Evolutionary conservation across 306 rosid genomes (phyloP).

Genomic region (Begonia peltatifolia): DNA sequence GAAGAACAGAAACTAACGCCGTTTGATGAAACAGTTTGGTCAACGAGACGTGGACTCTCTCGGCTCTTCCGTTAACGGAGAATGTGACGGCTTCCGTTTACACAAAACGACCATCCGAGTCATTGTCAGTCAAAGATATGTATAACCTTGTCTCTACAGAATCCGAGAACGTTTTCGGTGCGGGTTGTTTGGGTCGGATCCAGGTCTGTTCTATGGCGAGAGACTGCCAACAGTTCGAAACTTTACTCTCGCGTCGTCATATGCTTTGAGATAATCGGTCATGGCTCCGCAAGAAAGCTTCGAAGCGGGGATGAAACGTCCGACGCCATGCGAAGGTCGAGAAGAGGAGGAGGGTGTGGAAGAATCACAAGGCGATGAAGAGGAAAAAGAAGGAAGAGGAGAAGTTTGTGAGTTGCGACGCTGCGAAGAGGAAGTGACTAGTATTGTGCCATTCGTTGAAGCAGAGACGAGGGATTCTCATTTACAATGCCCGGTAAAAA

Average conservation of each 20-base stretch:
- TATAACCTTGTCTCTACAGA: slow-evolving; percentile 11
- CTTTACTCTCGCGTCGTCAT: slow-evolving; percentile 17
- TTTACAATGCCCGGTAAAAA: slow-evolving; percentile 51
- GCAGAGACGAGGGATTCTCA: slow-evolving; percentile 7
- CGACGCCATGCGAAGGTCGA: slow-evolving; percentile 9
- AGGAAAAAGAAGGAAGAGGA: slow-evolving; percentile 9
- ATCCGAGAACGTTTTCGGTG: no score
- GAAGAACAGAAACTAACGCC: not conserved
- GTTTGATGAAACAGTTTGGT: no score
- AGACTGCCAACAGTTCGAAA: slow-evolving; percentile 10
- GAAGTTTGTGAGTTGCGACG: slow-evolving; percentile 9
- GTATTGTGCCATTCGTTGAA: slow-evolving; percentile 3
- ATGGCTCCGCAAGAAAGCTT: slow-evolving; percentile 35
- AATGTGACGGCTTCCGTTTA: slow-evolving; percentile 19
- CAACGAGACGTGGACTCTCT: no score
- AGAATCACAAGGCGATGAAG: slow-evolving; percentile 10
- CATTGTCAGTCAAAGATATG: slow-evolving; percentile 56
- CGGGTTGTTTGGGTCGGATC: no score
- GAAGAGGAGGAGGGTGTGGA: slow-evolving; percentile 11
- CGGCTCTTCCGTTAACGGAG: slow-evolving; percentile 10
- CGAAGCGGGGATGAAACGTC: slow-evolving; percentile 16
- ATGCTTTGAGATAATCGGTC: slow-evolving; percentile 18
- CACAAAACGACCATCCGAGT: slow-evolving; percentile 37
- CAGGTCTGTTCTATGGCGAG: slow-evolving; percentile 14
- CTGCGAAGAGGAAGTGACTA: slow-evolving; percentile 9